Base-by-base conservation (phyloP, 2,329 filamentous ascomycete genomes). In the Colletotrichum trifolii region DNA sequence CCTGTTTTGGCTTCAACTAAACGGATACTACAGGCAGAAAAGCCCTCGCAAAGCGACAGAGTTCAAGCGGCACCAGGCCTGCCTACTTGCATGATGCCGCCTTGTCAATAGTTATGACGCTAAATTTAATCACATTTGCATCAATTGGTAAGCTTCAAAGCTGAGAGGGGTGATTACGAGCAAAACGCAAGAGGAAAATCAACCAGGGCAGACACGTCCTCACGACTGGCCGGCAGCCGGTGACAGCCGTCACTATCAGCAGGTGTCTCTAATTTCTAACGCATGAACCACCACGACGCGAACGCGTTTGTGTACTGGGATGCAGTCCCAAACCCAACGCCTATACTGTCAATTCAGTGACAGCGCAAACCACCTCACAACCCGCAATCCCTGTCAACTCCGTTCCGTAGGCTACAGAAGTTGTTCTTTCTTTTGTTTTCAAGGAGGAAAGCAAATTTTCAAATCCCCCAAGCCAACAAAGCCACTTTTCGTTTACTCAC, bases 241-340 rank as follows among this genome's bases (percentile, higher is more conserved):
- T n/a, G 13, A 13, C 10, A 42, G 35, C 12, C 34, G 25, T 35
- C 17, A 35, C 48, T 46, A 2, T 1, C 17, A 13, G 35, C 40
- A 12, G n/a, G 7, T 13, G 11, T 8, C 38, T 43, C 39, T 54
- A 66, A 66, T 66, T 62, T 66, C 63, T 42, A 66, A 47, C 33
- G 63, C 63, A 66, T 66, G 47, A 66, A 63, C 47, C 47, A 47
- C 63, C 63, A 62, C 63, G 58, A 62, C 63, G 58, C 63, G 63
- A 63, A 57, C 58, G 63, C 63, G 63, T 59, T 39, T 8, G 15
- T 8, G 13, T 17, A 25, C 40, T 15, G 15, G n/a, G 15, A 25
- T 15, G 48, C n/a, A 63, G 58, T 57, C 36, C 36, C 47, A 43
- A 63, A 52, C 25, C 42, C 33, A 43, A 25, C 53, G 46, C 48